Evolutionary conservation across 2,329 filamentous ascomycete genomes (phyloP), one percentile per base, ranked within the genome.

Genomic region (Clathrospora elynae): DNA sequence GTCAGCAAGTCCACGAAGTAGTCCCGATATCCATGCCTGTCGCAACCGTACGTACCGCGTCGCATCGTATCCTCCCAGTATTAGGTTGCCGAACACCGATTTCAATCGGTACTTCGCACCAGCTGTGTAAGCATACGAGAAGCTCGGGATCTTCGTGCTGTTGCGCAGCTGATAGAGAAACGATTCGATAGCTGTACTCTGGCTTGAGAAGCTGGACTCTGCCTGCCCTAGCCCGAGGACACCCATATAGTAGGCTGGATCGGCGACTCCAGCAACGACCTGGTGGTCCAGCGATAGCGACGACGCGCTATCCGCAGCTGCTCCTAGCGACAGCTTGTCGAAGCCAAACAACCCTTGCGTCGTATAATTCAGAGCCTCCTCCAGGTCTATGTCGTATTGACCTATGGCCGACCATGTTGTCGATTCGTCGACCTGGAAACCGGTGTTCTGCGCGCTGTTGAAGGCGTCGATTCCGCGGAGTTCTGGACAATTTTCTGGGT

Each of bases 31-130:
- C n/a, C n/a, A n/a, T n/a, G n/a, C n/a, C n/a, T n/a, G n/a, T n/a
- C n/a, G n/a, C n/a, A n/a, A n/a, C n/a, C n/a, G n/a, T n/a, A n/a
- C n/a, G n/a, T n/a, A n/a, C n/a, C 71, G 66, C 1, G 64, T 66
- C 12, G 60, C 53, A 46, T 75, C 72, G 41, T 72, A 75, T 5
- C 73, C 73, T 11, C 73, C 72, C 4, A 75, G 46, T 1, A 70
- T 64, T 14, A 74, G 57, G 34, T 57, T 71, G 6, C 65, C 67
- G 24, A 62, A 60, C 0, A 65, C 62, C 1, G 60, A 61, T 30
- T 69, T 68, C 14, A 61, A 38, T 7, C 56, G 54, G 42, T 71
- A 70, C 19, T 60, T 58, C 19, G 65, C 66, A 14, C 68, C 68
- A 31, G 68, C 67, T 13, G 67, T 67, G 34, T 70, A 70, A 2